Base-by-base conservation (phyloP, 2,329 filamentous ascomycete species). In the Pseudocercospora cruenta region DNA sequence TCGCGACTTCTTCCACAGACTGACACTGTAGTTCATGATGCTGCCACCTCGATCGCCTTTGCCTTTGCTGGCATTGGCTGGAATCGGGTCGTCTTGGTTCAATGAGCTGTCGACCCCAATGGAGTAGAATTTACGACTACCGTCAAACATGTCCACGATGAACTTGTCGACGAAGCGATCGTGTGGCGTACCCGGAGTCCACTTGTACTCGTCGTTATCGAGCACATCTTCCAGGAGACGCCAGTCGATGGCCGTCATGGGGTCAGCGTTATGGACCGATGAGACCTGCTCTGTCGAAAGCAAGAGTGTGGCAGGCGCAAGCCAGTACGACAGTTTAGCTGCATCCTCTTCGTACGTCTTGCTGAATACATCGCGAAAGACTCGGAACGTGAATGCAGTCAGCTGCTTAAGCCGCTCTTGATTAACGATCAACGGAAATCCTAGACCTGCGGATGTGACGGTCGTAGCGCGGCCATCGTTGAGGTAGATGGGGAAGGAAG, bases 321-420 rank as follows among this genome's bases (percentile, higher is more conserved):
- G 75, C 82, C 93, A 97, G 78, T 97, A 99, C 0, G 93, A 90
- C 76, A 97, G 85, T 28, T 89, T 87, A 0, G 83, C 78, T 0
- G 82, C 71, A 16, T 88, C 83, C 0, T 86, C 82, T 58, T 91
- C 88, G 73, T 92, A 99, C 2, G 84, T 83, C 77, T 99, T 99
- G 78, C 93, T 94, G 81, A 97, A 98, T 0, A 97, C 82, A 71
- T 98, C 93, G 16, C 87, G 81, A 77, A 96, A 97, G 0, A 96
- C 78, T 4, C 86, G 84, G 47, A 96, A 80, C 0, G 92, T 97
- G 75, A 95, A 96, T 0, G 77, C 78, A 0, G 88, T 88, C n/a
- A 98, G 76, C 1, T 81, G 76, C 0, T 85, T 78, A 0, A 93
- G 69, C 1, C 82, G 75, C 0, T 80, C 73, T 0, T 80, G 71